Evolutionary conservation across 805 yeast species (phyloP).

Genomic region (Komagataella pastoris): DNA sequence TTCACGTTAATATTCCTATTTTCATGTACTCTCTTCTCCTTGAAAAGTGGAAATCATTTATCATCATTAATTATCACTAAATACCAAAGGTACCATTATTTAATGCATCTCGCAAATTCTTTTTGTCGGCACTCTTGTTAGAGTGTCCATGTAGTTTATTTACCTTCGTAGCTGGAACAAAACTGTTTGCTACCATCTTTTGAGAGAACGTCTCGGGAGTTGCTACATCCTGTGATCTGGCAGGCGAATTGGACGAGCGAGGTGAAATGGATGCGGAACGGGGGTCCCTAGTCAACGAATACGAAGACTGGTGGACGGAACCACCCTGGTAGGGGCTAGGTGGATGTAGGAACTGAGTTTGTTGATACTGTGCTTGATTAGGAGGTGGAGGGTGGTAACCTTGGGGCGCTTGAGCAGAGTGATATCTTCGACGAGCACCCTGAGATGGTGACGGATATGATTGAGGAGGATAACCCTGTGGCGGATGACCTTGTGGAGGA

Average conservation of each 20-base stretch:
- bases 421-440: background rate
- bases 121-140: constrained; percentile 28
- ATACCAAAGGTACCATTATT: constrained; percentile 61
- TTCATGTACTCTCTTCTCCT: too few relatives aligned
- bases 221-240: background rate
- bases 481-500: background rate
- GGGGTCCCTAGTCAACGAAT: background rate
- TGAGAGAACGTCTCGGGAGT: background rate
- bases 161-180: constrained; percentile 11
- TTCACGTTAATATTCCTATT: too few relatives aligned
- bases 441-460: background rate
- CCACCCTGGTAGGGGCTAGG: background rate
- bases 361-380: background rate
- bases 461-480: background rate
- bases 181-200: background rate
- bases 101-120: constrained; percentile 48
- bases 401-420: background rate
- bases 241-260: background rate
- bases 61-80: constrained; percentile 10
- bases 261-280: background rate
- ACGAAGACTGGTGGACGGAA: background rate
- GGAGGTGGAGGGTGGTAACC: background rate
- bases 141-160: constrained; percentile 31
- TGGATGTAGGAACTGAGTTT: background rate
- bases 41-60: too few relatives aligned